A percentile compares a stretch with the other conserved stretches of the same genome.
phyloP scores from a whole-genome alignment of 2,329 filamentous ascomycete species.

The Arthroderma sp. region DNA sequence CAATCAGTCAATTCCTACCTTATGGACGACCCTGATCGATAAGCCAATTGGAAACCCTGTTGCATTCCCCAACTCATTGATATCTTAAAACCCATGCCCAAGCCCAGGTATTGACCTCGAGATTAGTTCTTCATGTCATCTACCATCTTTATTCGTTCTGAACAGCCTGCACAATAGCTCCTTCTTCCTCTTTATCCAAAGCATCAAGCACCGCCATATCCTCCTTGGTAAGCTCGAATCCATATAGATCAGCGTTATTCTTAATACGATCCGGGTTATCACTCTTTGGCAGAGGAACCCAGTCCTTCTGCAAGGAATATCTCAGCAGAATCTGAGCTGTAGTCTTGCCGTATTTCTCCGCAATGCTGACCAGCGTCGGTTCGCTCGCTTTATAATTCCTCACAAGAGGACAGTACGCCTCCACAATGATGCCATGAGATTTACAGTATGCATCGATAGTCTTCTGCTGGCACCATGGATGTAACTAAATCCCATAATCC shows the following conservation, averaged over 20 bases:
- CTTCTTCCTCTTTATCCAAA: conserved; percentile 37
- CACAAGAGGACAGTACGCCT: conserved; percentile 44
- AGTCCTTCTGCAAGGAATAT: conserved; percentile 70
- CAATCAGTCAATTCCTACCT: conserved; percentile 87
- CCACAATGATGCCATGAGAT: conserved; percentile 37
- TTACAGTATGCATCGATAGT: conserved; percentile 44
- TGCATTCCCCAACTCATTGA: neutral
- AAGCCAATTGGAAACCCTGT: neutral
- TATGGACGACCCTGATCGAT: conserved; percentile 40
- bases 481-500: conserved; percentile 37
- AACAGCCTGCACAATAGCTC: conserved; percentile 36
- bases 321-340: conserved; percentile 66
- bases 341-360: conserved; percentile 58
- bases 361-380: conserved; percentile 48
- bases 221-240: conserved; percentile 42
- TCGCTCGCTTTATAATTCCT: conserved; percentile 61
- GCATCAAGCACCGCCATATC: conserved; percentile 45
- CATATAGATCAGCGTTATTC: conserved; percentile 51
- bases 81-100: neutral
- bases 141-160: conserved; percentile 23
- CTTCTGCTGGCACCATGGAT: conserved; percentile 58
- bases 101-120: neutral
- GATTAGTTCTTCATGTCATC: too few relatives aligned
- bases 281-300: conserved; percentile 61
- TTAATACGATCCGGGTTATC: conserved; percentile 53